Evolutionary conservation across 1,284 basidiomycete species (phyloP).

Genomic region (Rhodofomes roseus): DNA sequence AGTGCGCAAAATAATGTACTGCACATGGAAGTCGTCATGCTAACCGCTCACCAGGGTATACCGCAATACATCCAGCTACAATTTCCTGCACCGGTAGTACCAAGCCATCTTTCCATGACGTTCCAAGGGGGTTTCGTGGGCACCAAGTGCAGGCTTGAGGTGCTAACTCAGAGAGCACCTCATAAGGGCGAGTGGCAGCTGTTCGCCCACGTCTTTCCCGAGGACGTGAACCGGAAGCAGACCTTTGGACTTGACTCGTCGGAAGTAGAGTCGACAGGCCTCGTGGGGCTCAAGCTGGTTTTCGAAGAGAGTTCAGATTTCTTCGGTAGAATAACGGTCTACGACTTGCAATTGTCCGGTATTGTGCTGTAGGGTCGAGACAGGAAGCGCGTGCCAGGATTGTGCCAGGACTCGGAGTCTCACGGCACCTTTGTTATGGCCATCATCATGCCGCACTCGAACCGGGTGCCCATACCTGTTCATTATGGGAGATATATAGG

Average conservation of each 20-base stretch:
- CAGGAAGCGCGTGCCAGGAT: neutral
- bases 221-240: constrained; percentile 73
- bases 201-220: constrained; percentile 59
- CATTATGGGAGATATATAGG: too few relatives aligned
- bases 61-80: constrained; percentile 70
- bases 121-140: constrained; percentile 86
- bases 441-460: too few relatives aligned
- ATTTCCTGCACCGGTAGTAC: constrained; percentile 51
- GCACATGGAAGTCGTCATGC: neutral
- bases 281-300: constrained; percentile 54
- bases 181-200: constrained; percentile 37
- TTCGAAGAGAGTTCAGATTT: constrained; percentile 79
- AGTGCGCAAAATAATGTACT: constrained; percentile 33
- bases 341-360: constrained; percentile 58
- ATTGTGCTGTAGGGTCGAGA: neutral
- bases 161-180: constrained; percentile 24
- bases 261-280: constrained; percentile 21
- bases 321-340: constrained; percentile 72
- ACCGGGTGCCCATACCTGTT: too few relatives aligned
- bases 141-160: constrained; percentile 51
- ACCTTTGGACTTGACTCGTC: constrained; percentile 46
- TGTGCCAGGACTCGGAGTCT: too few relatives aligned
- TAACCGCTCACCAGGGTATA: constrained; percentile 45
- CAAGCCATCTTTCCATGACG: constrained; percentile 54
- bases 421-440: neutral